Conservation (phyloP, 202 grass and related monocot genomes). For the Carex arenaria region DNA sequence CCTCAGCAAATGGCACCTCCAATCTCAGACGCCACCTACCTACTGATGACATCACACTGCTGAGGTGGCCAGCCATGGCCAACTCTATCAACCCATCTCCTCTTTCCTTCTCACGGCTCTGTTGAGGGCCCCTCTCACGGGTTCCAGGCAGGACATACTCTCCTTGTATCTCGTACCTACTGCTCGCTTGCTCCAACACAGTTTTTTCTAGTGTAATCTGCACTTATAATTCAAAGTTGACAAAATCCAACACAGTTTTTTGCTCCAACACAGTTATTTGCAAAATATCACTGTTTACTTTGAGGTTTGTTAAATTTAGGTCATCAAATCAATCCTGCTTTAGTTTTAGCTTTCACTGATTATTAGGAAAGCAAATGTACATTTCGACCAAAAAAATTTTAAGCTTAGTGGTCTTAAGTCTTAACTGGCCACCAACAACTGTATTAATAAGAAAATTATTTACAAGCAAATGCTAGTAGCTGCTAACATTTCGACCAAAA, state of each 20-base stretch:
- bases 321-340: background rate
- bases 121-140: slow-evolving; percentile 75
- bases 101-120: slow-evolving; percentile 25
- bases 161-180: slow-evolving; percentile 95
- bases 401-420: too few species aligned
- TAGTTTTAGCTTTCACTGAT: background rate
- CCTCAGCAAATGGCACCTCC: slow-evolving; percentile 92
- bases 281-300: background rate
- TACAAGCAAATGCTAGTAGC: too few species aligned
- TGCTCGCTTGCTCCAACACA: slow-evolving; percentile 81
- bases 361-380: background rate
- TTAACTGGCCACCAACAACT: too few species aligned
- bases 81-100: slow-evolving; percentile 68
- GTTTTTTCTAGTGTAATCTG: slow-evolving; percentile 98
- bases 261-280: too few species aligned
- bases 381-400: background rate
- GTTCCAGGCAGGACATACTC: slow-evolving; percentile 94
- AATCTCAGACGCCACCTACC: slow-evolving; percentile 94
- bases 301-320: background rate
- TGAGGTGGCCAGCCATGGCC: slow-evolving; percentile 94
- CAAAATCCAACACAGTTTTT: too few species aligned
- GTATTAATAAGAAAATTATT: too few species aligned
- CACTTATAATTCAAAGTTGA: slow-evolving; percentile 21
- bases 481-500: background rate
- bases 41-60: slow-evolving; percentile 92